These are phyloP conservation scores for Fusarium staphyleae DNA, from an alignment of 2,329 filamentous ascomycete species.

Conservation along the genomic window DNA sequence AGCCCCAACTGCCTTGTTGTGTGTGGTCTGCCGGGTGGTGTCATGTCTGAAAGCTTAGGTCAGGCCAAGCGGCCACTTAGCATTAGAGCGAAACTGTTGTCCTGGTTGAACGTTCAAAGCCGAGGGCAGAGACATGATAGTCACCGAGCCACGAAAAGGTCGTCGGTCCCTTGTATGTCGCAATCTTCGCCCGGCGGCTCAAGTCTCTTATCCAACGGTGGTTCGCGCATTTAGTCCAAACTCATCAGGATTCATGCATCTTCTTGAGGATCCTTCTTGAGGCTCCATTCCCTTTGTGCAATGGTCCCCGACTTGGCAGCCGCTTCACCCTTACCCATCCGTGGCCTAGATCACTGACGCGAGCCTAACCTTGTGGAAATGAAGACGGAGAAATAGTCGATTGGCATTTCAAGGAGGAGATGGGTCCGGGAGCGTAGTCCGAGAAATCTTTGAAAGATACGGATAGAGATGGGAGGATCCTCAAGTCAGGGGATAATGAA, in stretches of 20 bases:
- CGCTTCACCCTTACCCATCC: constrained; percentile 25
- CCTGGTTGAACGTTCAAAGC: constrained; percentile 6
- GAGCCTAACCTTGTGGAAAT: constrained; percentile 21
- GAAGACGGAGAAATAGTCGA: constrained; percentile 17
- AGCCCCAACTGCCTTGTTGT: constrained; percentile 30
- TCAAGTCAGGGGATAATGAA: constrained; percentile 10
- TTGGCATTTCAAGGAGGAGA: constrained; percentile 1
- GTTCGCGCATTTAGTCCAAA: constrained; percentile 31
- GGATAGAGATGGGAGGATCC: background rate
- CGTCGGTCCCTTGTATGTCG: constrained; percentile 12
- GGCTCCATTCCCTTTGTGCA: constrained; percentile 35
- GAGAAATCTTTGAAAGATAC: constrained; percentile 6
- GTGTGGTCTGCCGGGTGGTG: constrained; percentile 14
- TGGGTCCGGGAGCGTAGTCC: constrained; percentile 6
- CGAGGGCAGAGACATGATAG: background rate
- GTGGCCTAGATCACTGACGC: constrained; percentile 29
- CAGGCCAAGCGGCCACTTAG: constrained; percentile 24
- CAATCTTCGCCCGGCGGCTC: constrained; percentile 12
- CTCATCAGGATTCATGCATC: constrained; percentile 11
- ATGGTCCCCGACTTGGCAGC: constrained; percentile 35
- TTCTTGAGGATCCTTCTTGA: constrained; percentile 8
- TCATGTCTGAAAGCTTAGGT: constrained; percentile 30
- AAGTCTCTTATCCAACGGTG: constrained; percentile 19
- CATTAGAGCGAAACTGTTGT: constrained; percentile 20
- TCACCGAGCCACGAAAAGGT: constrained; percentile 13